Base-by-base conservation (phyloP, 768 basidiomycete genomes). In the Kwoniella pini region DNA sequence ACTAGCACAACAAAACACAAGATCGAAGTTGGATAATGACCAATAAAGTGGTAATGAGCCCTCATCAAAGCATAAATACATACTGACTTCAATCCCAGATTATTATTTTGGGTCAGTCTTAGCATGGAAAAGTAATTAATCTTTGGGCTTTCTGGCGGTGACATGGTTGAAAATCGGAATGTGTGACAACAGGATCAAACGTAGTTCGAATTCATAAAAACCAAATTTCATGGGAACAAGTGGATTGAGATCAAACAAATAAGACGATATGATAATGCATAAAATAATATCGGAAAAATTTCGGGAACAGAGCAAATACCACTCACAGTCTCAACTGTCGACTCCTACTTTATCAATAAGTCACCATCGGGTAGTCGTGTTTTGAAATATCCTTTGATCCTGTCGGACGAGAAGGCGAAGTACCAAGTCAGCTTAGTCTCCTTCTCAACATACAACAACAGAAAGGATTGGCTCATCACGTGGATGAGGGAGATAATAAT, bases 61-160 rank as follows among this genome's bases (percentile, higher is more conserved):
- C 55, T 57, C 55, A 57, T 46, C 30, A 36, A 48, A 57, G 55
- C 55, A 46, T 33, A 33, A 45, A 57, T 71, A 71, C 69, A 63
- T 67, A 55, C 45, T 59, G 48, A 68, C 70, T 67, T 74, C 72
- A 71, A 28, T 27, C 71, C 72, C 70, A 57, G 61, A 45, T 36
- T 36, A 36, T 36, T 36, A 15, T 50, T 27, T 6, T 64, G 68
- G 72, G 67, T 74, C 72, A 68, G 72, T 64, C 55, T 74, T 74
- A 74, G 72, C 72, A 74, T 74, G 72, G 72, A 74, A 70, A 63
- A 68, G 64, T 62, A 67, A 67, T 64, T 74, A 70, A 74, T 74
- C 71, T 50, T 49, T 57, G 66, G 71, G 69, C 67, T 33, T 21
- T 40, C 24, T n/a, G 51, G 7, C 26, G 43, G 45, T 40, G 42